Conservation (phyloP, 202 grass and related monocot genomes). For the Brachypodium distachyon region DNA sequence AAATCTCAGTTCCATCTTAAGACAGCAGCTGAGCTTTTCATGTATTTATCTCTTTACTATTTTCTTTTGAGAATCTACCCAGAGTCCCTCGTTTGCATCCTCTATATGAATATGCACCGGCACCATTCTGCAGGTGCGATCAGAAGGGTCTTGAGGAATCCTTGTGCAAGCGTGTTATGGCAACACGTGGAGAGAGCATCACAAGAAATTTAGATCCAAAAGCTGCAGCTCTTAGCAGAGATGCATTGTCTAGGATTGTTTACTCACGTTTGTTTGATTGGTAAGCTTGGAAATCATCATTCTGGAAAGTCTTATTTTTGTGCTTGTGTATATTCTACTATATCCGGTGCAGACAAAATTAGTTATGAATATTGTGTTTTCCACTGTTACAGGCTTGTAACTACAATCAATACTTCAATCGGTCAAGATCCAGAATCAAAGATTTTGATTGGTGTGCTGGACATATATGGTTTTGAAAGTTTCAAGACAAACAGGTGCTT, state of each 20-base stretch:
- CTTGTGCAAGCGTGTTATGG: constrained; percentile 88
- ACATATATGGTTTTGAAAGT: constrained; percentile 99
- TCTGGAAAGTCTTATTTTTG: neutral
- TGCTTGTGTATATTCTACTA: constrained; percentile 12
- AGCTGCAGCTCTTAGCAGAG: constrained; percentile 77
- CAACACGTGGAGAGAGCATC: constrained; percentile 89
- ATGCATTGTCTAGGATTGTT: constrained; percentile 89
- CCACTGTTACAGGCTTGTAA: constrained; percentile 76
- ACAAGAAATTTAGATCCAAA: constrained; percentile 79
- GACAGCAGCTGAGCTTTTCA: constrained; percentile 94
- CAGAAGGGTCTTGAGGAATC: constrained; percentile 71
- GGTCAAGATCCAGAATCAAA: constrained; percentile 98
- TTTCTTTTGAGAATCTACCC: neutral
- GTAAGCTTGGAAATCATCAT: constrained; percentile 41
- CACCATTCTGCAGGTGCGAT: constrained; percentile 59
- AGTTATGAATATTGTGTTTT: constrained; percentile 5
- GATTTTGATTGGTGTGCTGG: constrained; percentile 93
- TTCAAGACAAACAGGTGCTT: constrained; percentile 99
- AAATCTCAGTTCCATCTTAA: constrained; percentile 88
- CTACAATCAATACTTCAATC: constrained; percentile 84
- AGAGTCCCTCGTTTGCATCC: neutral
- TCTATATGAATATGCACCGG: constrained; percentile 12
- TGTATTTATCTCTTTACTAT: constrained; percentile 44
- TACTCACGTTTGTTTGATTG: constrained; percentile 96
- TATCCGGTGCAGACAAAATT: neutral